Evolutionary conservation across 176 grass and related monocot species (phyloP), one percentile per base, ranked within the genome.

Genomic region (Poa annua): DNA sequence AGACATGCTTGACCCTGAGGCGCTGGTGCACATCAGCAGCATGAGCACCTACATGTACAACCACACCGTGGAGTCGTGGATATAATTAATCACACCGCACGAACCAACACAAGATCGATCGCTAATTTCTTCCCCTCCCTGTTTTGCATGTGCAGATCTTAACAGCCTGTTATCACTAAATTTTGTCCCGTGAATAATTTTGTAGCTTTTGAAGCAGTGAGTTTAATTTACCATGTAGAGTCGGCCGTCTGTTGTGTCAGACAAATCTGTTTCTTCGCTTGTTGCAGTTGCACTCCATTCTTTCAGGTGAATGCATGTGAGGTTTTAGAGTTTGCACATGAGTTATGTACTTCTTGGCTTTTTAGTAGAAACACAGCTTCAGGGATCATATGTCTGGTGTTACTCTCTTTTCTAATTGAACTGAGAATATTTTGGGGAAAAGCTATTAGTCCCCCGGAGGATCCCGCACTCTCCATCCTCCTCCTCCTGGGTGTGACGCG

Each of bases 1-100:
- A 90, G 96, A 94, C 72, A 84, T 90, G 62, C 89, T 95, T 2
- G 88, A 88, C 35, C 41, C 92, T 20, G 90, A 89, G 49, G 79
- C 88, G 11, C 86, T 93, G 60, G 83, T 71, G 25, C 89, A 89
- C 54, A 74, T 98, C 56, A 87, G 19, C 56, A 76, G 73, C 25
- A 83, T 91, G 71, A 91, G 87, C 85, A 66, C 92, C 13, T 91
- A 89, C 64, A 77, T 82, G 63, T 91, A 81, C 71, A 82, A 32
- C 59, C 82, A 88, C 76, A 75, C 87, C 8, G 70, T 95, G 2
- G 88, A 95, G 44, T 95, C 90, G 20, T 90, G 90, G 93, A 86
- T 95, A 36, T 95, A 72, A 81, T 3, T 26, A 1, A n/a, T 42
- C 53, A 33, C 48, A 41, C 25, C 26, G 39, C 7, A 26, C 76